Evolutionary conservation across 352 stramenopile species (phyloP).

Genomic region (Phytophthora fragariae): DNA sequence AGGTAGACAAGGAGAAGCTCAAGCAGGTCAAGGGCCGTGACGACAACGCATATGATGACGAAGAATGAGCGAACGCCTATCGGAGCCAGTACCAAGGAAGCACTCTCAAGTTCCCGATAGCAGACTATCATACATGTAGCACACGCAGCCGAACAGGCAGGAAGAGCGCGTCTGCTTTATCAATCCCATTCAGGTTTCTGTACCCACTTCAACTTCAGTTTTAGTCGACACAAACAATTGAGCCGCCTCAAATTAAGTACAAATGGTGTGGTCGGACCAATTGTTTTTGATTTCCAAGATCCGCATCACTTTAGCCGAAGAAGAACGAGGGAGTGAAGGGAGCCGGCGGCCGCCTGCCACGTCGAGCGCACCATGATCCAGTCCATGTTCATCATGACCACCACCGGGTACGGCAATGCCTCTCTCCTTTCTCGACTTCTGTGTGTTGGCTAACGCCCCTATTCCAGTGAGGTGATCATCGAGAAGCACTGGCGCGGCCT

Average conservation of each 20-base stretch:
- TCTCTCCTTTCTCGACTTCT: background rate
- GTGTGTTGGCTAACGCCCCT: constrained; percentile 20
- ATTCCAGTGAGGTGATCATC: constrained; percentile 95
- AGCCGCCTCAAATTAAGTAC: constrained; percentile 10
- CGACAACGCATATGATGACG: constrained; percentile 66
- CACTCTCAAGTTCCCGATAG: background rate
- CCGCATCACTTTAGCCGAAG: constrained; percentile 5
- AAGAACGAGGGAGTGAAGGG: background rate
- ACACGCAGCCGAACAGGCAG: constrained; percentile 13
- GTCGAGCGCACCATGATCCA: constrained; percentile 90
- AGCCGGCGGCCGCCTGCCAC: background rate
- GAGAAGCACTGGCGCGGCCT: constrained; percentile 98
- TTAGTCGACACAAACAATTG: constrained; percentile 19
- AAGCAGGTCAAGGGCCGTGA: constrained; percentile 94
- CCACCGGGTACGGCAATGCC: constrained; percentile 71
- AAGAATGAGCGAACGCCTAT: constrained; percentile 29
- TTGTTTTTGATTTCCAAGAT: constrained; percentile 43
- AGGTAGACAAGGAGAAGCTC: constrained; percentile 93
- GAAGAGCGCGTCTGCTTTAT: background rate
- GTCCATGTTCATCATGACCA: constrained; percentile 97
- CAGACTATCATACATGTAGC: background rate
- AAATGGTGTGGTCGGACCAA: constrained; percentile 16
- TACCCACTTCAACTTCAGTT: constrained; percentile 14
- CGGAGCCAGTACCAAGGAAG: constrained; percentile 23
- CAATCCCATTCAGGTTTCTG: background rate